Evolutionary conservation across 2,329 filamentous ascomycete species (phyloP), one percentile per base, ranked within the genome.

Genomic region (Gaeumannomyces tritici): DNA sequence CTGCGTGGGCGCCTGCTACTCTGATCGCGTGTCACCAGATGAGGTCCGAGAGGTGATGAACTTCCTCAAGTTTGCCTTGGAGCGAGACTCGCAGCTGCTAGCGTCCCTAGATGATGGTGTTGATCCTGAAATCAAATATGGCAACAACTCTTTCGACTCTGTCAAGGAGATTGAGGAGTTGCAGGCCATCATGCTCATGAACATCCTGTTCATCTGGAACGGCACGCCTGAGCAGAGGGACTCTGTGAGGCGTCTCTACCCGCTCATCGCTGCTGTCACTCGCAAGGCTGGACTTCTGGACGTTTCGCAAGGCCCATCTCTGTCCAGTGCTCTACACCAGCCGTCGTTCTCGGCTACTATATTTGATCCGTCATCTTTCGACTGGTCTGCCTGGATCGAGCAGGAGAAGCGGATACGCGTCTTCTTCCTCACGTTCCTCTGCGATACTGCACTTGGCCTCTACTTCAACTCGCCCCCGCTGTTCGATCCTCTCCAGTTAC

Each of bases 1-100:
- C 69, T 90, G 86, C 71, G 80, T 90, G 68, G 89, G 89, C 51
- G 88, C 89, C 55, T 89, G 89, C 63, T 92, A 91, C 73, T 90
- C 89, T 61, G 81, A 88, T 62, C 80, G 80, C 64, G 75, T 89
- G 65, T 76, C 79, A 31, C 74, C 85, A 57, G 76, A 79, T 64
- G 80, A 89, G 66, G 85, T 89, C 66, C 85, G 88, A 65, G 83
- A 85, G 70, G 79, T 90, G 73, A 89, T 89, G 80, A 83, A 88
- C 63, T 79, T 84, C 61, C 77, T 87, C 42, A 83, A 83, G 66
- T 71, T 78, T 27, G 83, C 83, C 12, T 78, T 90, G 55, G 77
- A 86, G 67, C 79, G 80, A 59, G 83, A 85, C 60, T 81, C 79
- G 29, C 74, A 73, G 55, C 70, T 83, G 71, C 84, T 78, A 73